Percentiles rank a stretch among this genome's conserved stretches.
phyloP scores from a whole-genome alignment of 352 stramenopile genomes.

The Globisporangium abappressorium region DNA sequence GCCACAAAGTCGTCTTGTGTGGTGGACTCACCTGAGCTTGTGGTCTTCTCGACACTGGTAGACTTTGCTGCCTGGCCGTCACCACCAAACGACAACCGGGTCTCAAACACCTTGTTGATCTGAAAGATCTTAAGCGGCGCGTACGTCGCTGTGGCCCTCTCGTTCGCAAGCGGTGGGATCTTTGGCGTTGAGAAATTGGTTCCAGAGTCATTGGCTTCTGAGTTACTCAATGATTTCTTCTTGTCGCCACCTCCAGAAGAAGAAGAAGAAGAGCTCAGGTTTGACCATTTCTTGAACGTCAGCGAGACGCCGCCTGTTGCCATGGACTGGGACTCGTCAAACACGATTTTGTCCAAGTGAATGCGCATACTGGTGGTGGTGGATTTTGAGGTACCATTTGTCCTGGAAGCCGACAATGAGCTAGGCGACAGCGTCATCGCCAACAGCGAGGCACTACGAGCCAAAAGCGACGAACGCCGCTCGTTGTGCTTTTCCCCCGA shows the following conservation, averaged over 20 bases:
- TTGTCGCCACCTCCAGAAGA: neutral
- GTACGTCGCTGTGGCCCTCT: neutral
- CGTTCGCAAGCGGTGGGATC: neutral
- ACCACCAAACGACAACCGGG: neutral
- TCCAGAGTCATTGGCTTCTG: neutral
- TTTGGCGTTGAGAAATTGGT: conserved; percentile 26
- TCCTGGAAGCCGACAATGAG: neutral
- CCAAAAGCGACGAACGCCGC: conserved; percentile 14
- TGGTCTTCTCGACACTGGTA: neutral
- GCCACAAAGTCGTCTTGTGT: conserved; percentile 35
- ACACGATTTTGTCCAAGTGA: conserved; percentile 25
- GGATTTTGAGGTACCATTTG: neutral
- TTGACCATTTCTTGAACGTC: conserved; percentile 33
- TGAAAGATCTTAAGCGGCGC: conserved; percentile 13
- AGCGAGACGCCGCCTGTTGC: conserved; percentile 27
- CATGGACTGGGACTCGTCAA: conserved; percentile 11
- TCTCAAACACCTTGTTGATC: conserved; percentile 16
- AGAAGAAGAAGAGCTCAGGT: neutral
- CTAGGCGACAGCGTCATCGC: neutral
- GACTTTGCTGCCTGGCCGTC: neutral
- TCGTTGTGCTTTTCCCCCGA: neutral
- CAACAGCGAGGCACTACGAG: conserved; percentile 5
- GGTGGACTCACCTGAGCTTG: neutral
- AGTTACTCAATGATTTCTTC: neutral
- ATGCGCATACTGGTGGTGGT: conserved; percentile 16